Evolutionary conservation across 768 basidiomycete genomes (phyloP), one percentile per base, ranked within the genome.

Genomic region (Crepidotus variabilis): DNA sequence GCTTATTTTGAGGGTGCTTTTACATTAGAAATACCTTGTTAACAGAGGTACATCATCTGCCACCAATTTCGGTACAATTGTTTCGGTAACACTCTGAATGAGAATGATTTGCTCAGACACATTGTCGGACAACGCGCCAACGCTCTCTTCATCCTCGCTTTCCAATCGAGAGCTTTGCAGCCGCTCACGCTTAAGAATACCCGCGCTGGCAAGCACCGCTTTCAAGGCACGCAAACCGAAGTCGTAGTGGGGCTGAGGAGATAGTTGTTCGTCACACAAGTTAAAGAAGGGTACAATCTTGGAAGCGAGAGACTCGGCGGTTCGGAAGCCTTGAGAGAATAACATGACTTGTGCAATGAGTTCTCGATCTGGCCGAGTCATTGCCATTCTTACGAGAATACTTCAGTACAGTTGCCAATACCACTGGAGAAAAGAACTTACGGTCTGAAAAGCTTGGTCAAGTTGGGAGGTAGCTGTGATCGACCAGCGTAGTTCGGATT

Each of bases 221-320:
- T 99, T 99, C 55, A 99, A 78, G 2, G 97, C 97, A 60, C 97
- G 92, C 32, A 99, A 80, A 74, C 97, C 97, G 65, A 99, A 99
- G 76, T 99, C 97, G 67, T 99, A 99, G 75, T 99, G 97, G 1
- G 95, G 94, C 65, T 99, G 97, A 21, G 91, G 86, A 0, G 97
- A 98, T 20, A 98, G 81, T 62, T 98, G 96, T 64, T 98, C 97
- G 58, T 94, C 88, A 61, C 97, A 99, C 54, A 99, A 88, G 69
- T 96, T 96, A 82, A 99, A 99, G 80, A 99, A 98, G 0, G 97
- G 97, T 10, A 99, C 97, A 57, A 98, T 92, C 73, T 98, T 98
- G 54, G 93, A 93, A 1, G 97, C 97, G n/a, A 99, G 82, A 0
- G 86, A 89, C 72, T 99, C 97, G 6, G 97, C 97, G 11, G 94